These are phyloP conservation scores for Backusella liffmaniae DNA, from an alignment of 192 early-diverging fungal genomes.

Conservation along the genomic window DNA sequence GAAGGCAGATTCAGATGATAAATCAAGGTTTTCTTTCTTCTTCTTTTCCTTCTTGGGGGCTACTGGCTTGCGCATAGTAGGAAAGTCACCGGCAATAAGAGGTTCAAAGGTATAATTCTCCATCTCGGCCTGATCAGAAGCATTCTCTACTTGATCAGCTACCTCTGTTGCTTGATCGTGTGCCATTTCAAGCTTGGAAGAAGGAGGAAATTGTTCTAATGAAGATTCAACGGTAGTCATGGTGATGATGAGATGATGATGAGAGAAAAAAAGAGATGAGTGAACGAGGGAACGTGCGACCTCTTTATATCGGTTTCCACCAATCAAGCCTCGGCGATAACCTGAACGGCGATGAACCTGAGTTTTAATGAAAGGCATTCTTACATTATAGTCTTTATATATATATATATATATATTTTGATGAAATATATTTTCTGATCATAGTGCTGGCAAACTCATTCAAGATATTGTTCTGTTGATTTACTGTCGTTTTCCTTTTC, in stretches of 20 bases:
- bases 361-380: background rate
- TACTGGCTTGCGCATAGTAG: slow-evolving; percentile 17
- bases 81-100: slow-evolving; percentile 27
- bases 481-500: too few species aligned
- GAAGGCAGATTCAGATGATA: slow-evolving; percentile 68
- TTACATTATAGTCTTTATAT: background rate
- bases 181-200: slow-evolving; percentile 29
- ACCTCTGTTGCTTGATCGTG: slow-evolving; percentile 28
- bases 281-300: background rate
- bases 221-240: background rate
- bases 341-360: background rate
- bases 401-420: too few species aligned
- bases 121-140: slow-evolving; percentile 21
- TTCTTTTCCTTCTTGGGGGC: slow-evolving; percentile 11
- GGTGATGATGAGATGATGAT: background rate
- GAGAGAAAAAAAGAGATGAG: background rate
- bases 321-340: background rate
- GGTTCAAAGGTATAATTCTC: slow-evolving; percentile 20
- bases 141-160: background rate
- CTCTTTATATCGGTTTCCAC: background rate
- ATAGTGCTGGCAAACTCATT: too few species aligned
- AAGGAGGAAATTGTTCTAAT: slow-evolving; percentile 24
- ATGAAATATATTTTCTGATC: too few species aligned
- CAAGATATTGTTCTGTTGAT: too few species aligned
- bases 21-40: slow-evolving; percentile 38